Percentiles rank a stretch among this genome's conserved stretches.
Conservation (phyloP, 768 basidiomycete species). For the Boletus eberwhitei region DNA sequence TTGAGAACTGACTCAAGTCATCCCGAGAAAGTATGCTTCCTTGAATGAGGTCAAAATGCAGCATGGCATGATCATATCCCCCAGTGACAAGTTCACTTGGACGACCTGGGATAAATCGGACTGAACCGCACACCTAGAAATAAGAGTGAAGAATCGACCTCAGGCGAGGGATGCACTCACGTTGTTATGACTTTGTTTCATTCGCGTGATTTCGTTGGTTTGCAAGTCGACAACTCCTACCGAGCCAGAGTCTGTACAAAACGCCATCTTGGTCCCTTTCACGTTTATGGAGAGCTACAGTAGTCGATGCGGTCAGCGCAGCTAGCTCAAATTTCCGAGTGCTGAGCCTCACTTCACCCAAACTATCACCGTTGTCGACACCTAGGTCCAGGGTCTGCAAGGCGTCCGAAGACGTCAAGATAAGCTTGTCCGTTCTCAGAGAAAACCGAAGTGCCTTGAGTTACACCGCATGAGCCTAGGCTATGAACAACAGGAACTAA, state of each 20-base stretch:
- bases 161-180: constrained; percentile 39
- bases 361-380: constrained; percentile 49
- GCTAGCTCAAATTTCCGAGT: neutral
- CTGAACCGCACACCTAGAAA: constrained; percentile 63
- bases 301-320: constrained; percentile 37
- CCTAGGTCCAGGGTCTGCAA: constrained; percentile 43
- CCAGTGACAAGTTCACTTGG: constrained; percentile 72
- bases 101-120: constrained; percentile 68
- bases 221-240: constrained; percentile 66
- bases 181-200: constrained; percentile 62
- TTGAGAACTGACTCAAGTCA: constrained; percentile 47
- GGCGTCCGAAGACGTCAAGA: constrained; percentile 53
- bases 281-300: constrained; percentile 66
- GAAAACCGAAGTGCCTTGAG: constrained; percentile 38
- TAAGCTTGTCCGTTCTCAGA: constrained; percentile 48
- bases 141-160: neutral
- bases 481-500: neutral
- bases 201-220: constrained; percentile 43
- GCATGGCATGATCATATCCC: constrained; percentile 66
- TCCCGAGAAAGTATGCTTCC: constrained; percentile 54
- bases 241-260: constrained; percentile 64
- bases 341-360: constrained; percentile 60
- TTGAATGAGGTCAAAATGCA: constrained; percentile 66
- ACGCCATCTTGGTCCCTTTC: constrained; percentile 54
- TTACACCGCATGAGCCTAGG: neutral